These are phyloP conservation scores for Phialophora macrospora DNA, from an alignment of 2,329 filamentous ascomycete species.

Conservation along the genomic window DNA sequence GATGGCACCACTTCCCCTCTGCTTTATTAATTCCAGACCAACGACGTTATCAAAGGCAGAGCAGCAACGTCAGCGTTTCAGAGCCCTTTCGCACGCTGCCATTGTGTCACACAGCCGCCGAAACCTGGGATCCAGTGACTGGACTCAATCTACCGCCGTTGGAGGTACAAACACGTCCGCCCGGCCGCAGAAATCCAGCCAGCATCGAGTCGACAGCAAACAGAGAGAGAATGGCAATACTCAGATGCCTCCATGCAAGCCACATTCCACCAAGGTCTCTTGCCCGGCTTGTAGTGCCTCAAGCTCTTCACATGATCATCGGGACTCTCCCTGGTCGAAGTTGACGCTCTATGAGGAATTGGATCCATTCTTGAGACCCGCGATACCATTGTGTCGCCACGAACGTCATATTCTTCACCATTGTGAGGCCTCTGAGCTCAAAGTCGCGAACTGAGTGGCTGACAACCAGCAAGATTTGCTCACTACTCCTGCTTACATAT, in stretches of 20 bases:
- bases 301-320: not conserved
- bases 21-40: not conserved
- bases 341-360: not conserved
- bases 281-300: not conserved
- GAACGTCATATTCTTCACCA: not conserved
- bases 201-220: not conserved
- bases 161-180: not conserved
- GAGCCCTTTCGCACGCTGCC: slow-evolving; percentile 4
- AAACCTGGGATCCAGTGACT: too few species aligned
- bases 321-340: not conserved
- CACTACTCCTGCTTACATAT: not conserved
- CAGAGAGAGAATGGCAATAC: not conserved
- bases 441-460: not conserved
- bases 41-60: not conserved
- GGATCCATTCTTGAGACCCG: not conserved
- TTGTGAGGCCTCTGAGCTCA: not conserved
- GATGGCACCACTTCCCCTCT: not conserved
- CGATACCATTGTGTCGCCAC: not conserved
- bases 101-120: not conserved
- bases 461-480: not conserved
- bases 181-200: not conserved
- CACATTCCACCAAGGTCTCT: not conserved
- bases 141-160: not conserved
- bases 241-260: not conserved
- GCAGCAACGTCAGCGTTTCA: slow-evolving; percentile 5